Evolutionary conservation across 1,139 yeast genomes (phyloP), one percentile per base, ranked within the genome.

Genomic region (Blastobotrys apis): DNA sequence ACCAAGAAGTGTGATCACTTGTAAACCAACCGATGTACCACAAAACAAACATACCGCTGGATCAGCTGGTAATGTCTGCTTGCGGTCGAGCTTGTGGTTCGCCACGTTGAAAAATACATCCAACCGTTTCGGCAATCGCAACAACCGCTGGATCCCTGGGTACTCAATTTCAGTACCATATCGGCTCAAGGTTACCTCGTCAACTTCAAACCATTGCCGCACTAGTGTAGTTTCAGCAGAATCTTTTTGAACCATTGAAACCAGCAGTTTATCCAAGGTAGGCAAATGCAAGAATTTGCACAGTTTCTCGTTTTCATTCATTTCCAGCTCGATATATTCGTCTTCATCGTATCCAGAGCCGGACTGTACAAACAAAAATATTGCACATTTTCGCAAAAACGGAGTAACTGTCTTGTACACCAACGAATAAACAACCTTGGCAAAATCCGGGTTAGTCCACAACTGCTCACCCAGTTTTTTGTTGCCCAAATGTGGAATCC

Each of bases 31-130:
- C 3, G 82, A 73, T 12, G 70, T 68, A 0, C 90, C 94, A 65
- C 98, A 92, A 53, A 83, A 82, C 44, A 92, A 66, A 58, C 98
- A 92, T 10, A 92, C 70, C 0, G 95, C 96, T 0, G 95, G 94
- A 53, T 88, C 95, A 26, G 75, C 73, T 27, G 74, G 75, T 39
- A 57, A 23, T 4, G 40, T 67, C 40, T 67, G 64, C 10, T 37
- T 27, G 13, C 37, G 38, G 29, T 33, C 34, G 20, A 47, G 23
- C 34, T 42, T 25, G 35, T 45, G 45, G 34, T 49, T 48, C 23
- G 48, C 41, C 26, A 56, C 40, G 39, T 57, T 59, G 66, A 82
- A 85, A 55, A 90, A 81, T 37, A 71, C 73, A 53, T 87, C 94
- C 42, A 85, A 63, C 41, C 85, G 70, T n/a, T 69, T 65, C 0